Evolutionary conservation across 345 rosid species (phyloP), one percentile per base, ranked within the genome.

Genomic region (Camelina hispida): DNA sequence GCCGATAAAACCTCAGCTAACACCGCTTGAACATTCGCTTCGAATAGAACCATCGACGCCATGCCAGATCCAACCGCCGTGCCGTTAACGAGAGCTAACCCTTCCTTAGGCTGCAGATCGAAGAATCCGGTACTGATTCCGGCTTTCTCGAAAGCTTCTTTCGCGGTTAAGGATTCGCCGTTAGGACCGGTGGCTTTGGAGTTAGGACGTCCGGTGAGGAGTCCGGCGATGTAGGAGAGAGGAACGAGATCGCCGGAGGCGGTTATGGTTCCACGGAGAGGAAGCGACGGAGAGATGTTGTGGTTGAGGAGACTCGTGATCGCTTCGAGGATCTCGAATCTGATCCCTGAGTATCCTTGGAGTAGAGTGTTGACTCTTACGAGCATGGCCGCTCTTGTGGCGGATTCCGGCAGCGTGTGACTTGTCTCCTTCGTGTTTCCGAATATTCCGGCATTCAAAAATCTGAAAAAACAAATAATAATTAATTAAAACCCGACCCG

Each of bases 181-280:
- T 80, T 34, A 1, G 93, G 93, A 48, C 92, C 96, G 0, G 76
- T 68, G 1, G 93, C 92, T 46, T 64, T 83, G 9, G 93, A 83
- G 22, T 89, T 89, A 0, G 86, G 93, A 75, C 91, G 70, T 51
- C 93, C 96, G 0, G 84, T 89, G 40, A 89, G 54, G 5, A 89
- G 79, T 14, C 93, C 89, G 0, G 86, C 91, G 35, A 90, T 84
- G 80, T 90, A 85, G 46, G 91, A 85, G n/a, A 90, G 81, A 1
- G 96, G 96, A 23, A 90, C 85, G 37, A 90, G 80, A 75, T 90
- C 96, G 15, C 96, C 93, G 2, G 96, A 90, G 2, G 96, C 93
- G 0, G 88, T 82, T 59, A 90, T 85, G 12, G 93, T 78, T 25
- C 93, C 96, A 8, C 96, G 84, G 32, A 90, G 91, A 5, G 93